Base-by-base conservation (phyloP, 2,329 filamentous ascomycete species). In the Emericellopsis atlantica region DNA sequence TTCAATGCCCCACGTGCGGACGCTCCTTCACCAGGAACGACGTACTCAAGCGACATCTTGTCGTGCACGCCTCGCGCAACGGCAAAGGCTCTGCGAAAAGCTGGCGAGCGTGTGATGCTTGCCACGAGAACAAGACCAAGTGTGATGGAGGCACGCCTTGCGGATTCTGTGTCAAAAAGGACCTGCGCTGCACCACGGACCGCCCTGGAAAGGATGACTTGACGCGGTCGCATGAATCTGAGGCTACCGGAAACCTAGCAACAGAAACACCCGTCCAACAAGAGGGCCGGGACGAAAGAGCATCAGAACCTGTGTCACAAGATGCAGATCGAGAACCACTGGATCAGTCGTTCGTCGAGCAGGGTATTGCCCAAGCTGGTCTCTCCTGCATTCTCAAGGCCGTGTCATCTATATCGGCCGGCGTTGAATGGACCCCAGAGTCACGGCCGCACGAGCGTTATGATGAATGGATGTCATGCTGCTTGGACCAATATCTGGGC, bases 81-180 rank as follows among this genome's bases (percentile, higher is more conserved):
- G 26, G 12, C 26, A 29, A 12, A 9, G 54, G 56, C 6, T 54
- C 58, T 23, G 50, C 53, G 5, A 54, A 64, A 36, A 56, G 56
- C 21, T 60, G 59, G 23, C 54, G 56, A 7, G 65, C 66, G 9
- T 69, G 66, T 38, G 55, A 65, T 45, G 54, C 59, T 6, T 69
- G 65, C 23, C 65, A 64, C 37, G 51, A 57, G n/a, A 65, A 60
- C 44, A 69, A 68, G 49, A 65, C 60, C 2, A 66, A 64, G 44
- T 68, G 65, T 39, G 58, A 64, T 43, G 65, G 65, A 2, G 59
- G 61, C 11, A 42, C 49, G 2, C 54, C 53, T 21, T 68, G 65
- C 36, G 55, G 57, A 1, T 56, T 61, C 2, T 68, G 65, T 36
- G 45, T 47, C 5, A 66, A 64, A 45, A 55, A 59, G 42, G 55